A percentile compares a stretch with the other conserved stretches of the same genome.
These are phyloP conservation scores for Mortierella sp. DNA, from an alignment of 371 early-diverging fungal species.

Conservation along the genomic window DNA sequence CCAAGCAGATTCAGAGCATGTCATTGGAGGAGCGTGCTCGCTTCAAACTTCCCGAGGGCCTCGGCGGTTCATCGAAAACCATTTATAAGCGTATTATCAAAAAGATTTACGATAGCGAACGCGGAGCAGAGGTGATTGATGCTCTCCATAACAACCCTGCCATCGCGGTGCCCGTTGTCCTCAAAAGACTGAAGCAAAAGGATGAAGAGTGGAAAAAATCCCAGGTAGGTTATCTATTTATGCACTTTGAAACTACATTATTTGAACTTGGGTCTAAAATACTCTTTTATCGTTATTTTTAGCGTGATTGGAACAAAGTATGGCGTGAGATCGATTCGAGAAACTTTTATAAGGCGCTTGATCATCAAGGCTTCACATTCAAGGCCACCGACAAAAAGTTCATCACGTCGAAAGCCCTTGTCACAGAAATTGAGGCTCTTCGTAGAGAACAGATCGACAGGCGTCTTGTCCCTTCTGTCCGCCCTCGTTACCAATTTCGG, in stretches of 20 bases:
- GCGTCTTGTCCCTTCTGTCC: constrained; percentile 51
- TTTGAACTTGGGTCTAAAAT: neutral
- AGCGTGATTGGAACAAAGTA: constrained; percentile 93
- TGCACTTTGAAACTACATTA: no score
- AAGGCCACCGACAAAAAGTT: constrained; percentile 91
- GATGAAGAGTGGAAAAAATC: constrained; percentile 96
- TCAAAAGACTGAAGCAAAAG: constrained; percentile 97
- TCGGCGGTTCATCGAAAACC: constrained; percentile 87
- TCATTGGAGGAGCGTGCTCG: constrained; percentile 80
- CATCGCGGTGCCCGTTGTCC: constrained; percentile 94
- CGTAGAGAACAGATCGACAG: constrained; percentile 63
- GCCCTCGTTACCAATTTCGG: constrained; percentile 70
- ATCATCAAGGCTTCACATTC: constrained; percentile 93
- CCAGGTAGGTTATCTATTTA: constrained; percentile 58
- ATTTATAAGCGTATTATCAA: constrained; percentile 93
- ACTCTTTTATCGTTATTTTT: constrained; percentile 5
- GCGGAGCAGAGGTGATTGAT: constrained; percentile 93
- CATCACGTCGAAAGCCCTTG: constrained; percentile 82
- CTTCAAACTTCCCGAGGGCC: constrained; percentile 79
- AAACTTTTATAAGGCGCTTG: constrained; percentile 97
- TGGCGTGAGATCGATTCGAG: constrained; percentile 96
- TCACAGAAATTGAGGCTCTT: constrained; percentile 87
- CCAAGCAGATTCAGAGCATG: constrained; percentile 83
- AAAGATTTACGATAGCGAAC: constrained; percentile 90
- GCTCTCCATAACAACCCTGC: constrained; percentile 94